Conservation (phyloP, 768 basidiomycete species). For the Suillus lakei region DNA sequence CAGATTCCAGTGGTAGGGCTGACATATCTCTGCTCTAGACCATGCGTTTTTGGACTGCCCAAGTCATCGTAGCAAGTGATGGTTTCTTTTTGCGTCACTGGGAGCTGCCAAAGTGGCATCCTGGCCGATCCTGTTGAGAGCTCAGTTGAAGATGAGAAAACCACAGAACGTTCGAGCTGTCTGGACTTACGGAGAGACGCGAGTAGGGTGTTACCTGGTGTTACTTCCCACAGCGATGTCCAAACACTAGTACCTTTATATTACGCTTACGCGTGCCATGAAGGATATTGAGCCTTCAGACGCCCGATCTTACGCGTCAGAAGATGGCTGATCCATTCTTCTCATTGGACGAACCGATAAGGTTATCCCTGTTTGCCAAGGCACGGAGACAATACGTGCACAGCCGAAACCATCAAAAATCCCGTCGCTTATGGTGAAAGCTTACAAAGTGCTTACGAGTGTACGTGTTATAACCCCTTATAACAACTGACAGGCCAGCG, state of each 20-base stretch:
- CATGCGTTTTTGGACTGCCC: slow-evolving; percentile 10
- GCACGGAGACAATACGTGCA: neutral
- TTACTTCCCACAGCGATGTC: neutral
- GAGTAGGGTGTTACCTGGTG: neutral
- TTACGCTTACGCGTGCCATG: neutral
- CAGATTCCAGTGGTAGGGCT: slow-evolving; percentile 22
- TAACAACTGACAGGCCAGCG: no score
- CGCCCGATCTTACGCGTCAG: neutral
- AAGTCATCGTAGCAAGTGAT: slow-evolving; percentile 8
- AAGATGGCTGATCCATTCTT: neutral
- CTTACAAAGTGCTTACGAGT: neutral
- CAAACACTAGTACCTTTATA: neutral
- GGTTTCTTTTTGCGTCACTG: neutral
- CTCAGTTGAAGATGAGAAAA: neutral
- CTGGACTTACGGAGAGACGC: neutral
- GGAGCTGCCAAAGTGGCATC: neutral
- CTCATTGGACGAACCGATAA: neutral
- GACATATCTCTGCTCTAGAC: slow-evolving; percentile 19
- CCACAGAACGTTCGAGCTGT: neutral
- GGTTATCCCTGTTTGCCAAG: neutral
- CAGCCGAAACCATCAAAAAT: neutral
- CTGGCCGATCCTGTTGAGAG: neutral
- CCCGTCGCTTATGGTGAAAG: neutral
- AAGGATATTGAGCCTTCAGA: neutral
- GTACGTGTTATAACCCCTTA: neutral